phyloP scores from a whole-genome alignment of 805 yeast genomes.

The Saccharomycopsis javanensis region DNA sequence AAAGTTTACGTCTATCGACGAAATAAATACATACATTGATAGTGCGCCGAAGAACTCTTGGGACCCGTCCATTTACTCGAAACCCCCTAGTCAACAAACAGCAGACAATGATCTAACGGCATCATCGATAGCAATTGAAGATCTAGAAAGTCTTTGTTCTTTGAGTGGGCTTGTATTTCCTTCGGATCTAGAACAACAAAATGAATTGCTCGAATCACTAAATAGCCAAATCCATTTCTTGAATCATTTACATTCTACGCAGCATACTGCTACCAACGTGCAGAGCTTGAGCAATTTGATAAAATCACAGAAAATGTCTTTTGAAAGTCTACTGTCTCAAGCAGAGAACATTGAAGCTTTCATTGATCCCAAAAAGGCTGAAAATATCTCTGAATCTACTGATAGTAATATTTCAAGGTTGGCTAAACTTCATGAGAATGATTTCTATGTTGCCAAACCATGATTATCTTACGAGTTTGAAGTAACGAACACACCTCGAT shows the following conservation, averaged over 20 bases:
- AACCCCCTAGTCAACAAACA: not conserved
- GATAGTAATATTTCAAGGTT: constrained; percentile 1
- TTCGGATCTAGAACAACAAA: not conserved
- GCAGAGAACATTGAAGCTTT: not conserved
- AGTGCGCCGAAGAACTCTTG: constrained; percentile 5
- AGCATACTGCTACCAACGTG: not conserved
- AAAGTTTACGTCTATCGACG: not conserved
- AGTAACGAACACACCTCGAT: no score
- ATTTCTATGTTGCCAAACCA: constrained; percentile 8
- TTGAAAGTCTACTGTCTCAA: not conserved
- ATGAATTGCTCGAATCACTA: constrained; percentile 5
- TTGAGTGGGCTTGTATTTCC: constrained; percentile 11
- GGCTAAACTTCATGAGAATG: constrained; percentile 7
- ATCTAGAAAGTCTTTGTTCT: not conserved
- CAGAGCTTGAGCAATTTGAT: not conserved
- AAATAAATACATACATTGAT: constrained; percentile 3
- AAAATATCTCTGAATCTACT: not conserved
- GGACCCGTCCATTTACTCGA: constrained; percentile 11
- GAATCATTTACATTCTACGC: constrained; percentile 9
- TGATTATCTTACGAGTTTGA: no score
- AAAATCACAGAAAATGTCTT: not conserved
- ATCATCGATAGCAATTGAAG: not conserved
- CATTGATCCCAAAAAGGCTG: constrained; percentile 1
- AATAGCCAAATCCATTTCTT: constrained; percentile 14
- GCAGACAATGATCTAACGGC: not conserved